Base-by-base conservation (phyloP, 2,329 filamentous ascomycete genomes). In the Aspergillus sp. region DNA sequence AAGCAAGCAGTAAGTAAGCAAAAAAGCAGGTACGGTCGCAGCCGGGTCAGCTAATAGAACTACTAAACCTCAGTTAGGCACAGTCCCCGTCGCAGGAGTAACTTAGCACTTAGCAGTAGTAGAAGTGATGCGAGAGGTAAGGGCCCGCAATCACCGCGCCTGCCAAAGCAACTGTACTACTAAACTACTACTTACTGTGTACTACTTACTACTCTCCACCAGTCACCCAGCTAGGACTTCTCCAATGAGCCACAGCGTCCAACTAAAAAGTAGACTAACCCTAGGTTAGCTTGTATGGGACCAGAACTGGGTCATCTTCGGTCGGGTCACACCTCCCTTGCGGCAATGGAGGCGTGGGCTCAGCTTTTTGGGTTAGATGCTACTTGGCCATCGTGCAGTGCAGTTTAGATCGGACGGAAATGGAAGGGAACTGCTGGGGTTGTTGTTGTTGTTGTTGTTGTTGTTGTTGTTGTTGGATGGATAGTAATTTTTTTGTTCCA, bases 231-330 rank as follows among this genome's bases (percentile, higher is more conserved):
- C 47, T 7, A 28, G 15, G 21, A 25, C 15, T 13, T 17, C 23
- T 49, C 47, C 47, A 49, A 49, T 49, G 15, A 49, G 47, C 47
- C 47, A 28, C 13, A 30, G 28, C 28, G 28, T 30, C 28, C 28
- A 30, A 30, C 28, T 30, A 30, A 30, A 30, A 30, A 10, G 47
- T 28, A 25, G 23, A 49, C 23, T 49, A 30, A n/a, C 17, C 10
- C n/a, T 49, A n/a, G n/a, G n/a, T n/a, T 49, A 49, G 47, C 23
- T 25, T 49, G 25, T 49, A 49, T 49, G 47, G 47, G 47, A 49
- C 45, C 21, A 21, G 23, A 25, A 28, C 47, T 25, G 47, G 47
- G 23, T 28, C 47, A n/a, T n/a, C 32, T 36, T 36, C 32, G 32
- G 32, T 36, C 32, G 32, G 32, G 32, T 36, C 32, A 36, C 25